These are phyloP conservation scores for Penicillium brasilianum DNA, from an alignment of 2,329 filamentous ascomycete species.

Conservation along the genomic window DNA sequence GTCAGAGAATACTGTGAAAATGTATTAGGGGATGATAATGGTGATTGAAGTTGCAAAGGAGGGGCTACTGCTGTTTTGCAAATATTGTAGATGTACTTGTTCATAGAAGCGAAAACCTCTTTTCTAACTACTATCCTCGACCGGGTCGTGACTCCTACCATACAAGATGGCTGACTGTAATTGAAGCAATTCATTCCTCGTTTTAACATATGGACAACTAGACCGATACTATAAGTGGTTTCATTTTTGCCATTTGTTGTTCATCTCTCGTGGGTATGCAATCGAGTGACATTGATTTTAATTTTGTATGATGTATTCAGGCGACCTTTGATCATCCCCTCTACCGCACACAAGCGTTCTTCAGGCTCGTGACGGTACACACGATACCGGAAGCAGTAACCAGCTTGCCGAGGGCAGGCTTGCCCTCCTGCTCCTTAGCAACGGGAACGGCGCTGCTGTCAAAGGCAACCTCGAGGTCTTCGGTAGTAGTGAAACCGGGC, in stretches of 20 bases:
- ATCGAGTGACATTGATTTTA: slow-evolving; percentile 15
- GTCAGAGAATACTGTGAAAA: neutral
- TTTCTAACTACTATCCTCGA: neutral
- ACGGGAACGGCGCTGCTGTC: slow-evolving; percentile 78
- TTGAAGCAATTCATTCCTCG: slow-evolving; percentile 15
- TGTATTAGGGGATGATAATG: neutral
- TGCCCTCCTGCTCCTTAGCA: slow-evolving; percentile 68
- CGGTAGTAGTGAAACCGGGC: slow-evolving; percentile 92
- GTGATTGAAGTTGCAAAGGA: neutral
- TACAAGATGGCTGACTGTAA: neutral
- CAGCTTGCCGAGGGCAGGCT: slow-evolving; percentile 64
- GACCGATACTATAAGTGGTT: slow-evolving; percentile 1
- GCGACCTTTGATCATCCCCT: neutral
- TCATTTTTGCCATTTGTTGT: slow-evolving; percentile 21
- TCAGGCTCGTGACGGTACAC: slow-evolving; percentile 82
- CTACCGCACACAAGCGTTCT: slow-evolving; percentile 82
- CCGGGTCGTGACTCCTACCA: neutral
- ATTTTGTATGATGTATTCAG: neutral
- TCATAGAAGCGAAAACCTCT: neutral
- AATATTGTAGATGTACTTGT: slow-evolving; percentile 14
- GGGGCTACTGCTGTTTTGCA: neutral
- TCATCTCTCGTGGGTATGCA: slow-evolving; percentile 32
- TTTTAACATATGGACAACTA: slow-evolving; percentile 17
- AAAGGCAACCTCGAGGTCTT: slow-evolving; percentile 80
- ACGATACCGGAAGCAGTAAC: slow-evolving; percentile 77